Percentiles rank a stretch among this genome's conserved stretches.
These are phyloP conservation scores for Fusarium keratoplasticum DNA, from an alignment of 2,329 filamentous ascomycete genomes.

Conservation along the genomic window DNA sequence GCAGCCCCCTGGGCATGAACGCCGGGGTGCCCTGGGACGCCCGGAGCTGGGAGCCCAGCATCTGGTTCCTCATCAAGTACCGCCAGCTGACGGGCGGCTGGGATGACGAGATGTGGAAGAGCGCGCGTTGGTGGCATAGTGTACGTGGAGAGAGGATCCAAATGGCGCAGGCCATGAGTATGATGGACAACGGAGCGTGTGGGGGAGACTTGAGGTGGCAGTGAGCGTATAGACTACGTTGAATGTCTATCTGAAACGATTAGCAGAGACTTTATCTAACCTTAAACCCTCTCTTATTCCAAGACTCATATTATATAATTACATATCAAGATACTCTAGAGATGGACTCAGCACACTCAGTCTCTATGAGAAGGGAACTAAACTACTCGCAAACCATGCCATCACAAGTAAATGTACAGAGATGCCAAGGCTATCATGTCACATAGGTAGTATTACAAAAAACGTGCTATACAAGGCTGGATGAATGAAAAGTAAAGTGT, in stretches of 20 bases:
- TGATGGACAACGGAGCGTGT: background rate
- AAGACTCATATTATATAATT: background rate
- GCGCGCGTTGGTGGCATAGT: slow-evolving; percentile 46
- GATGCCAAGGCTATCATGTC: slow-evolving; percentile 24
- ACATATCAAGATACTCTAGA: background rate
- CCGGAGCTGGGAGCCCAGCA: slow-evolving; percentile 57
- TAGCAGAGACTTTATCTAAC: background rate
- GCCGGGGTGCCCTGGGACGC: slow-evolving; percentile 57
- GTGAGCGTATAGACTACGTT: background rate
- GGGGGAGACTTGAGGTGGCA: slow-evolving; percentile 1
- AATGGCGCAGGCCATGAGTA: slow-evolving; percentile 1
- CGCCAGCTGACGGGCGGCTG: slow-evolving; percentile 49
- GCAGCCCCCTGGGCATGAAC: slow-evolving; percentile 43
- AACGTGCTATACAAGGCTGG: slow-evolving; percentile 25
- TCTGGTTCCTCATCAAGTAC: slow-evolving; percentile 59
- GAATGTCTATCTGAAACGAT: background rate
- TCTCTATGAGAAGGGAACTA: background rate
- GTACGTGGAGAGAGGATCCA: slow-evolving; percentile 42
- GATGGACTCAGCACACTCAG: background rate
- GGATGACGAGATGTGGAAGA: slow-evolving; percentile 52
- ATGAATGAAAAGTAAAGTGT: slow-evolving; percentile 19
- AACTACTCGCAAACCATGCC: background rate
- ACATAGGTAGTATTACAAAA: slow-evolving; percentile 39
- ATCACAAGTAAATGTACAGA: background rate
- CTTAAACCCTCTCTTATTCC: background rate